Evolutionary conservation across 139 green algal genomes (phyloP), one percentile per base, ranked within the genome.

Genomic region (Auxenochlorella protothecoides): DNA sequence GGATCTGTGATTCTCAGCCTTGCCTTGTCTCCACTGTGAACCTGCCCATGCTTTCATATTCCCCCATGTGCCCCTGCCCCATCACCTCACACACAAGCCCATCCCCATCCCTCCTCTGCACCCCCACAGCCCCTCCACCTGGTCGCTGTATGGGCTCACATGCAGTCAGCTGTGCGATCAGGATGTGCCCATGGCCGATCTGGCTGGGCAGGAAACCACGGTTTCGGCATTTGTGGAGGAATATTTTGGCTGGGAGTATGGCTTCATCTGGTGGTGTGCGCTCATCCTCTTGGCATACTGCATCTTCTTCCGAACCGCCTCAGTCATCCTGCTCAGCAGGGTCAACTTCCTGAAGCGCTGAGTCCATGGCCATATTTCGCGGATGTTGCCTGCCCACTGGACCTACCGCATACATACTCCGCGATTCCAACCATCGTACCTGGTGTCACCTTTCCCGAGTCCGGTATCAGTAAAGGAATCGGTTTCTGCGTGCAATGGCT

Each of bases 291-390:
- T 74, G 15, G 87, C 79, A 3, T 92, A 88, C 69, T 74, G 89
- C 55, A 9, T 89, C 3, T 72, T 81, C 68, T 83, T 79, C 65
- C 76, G 73, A 53, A 12, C 53, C 59, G 51, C 27, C 56, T 61
- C 74, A 5, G 72, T 87, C 13, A 44, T 92, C 53, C 73, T 82
- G 5, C 74, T 93, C 5, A 71, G 74, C 13, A 87, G 85, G 55
- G 62, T 92, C 53, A 87, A 74, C 73, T 93, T 87, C 79, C 78
- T 91, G 16, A 78, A 71, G 56, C 79, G 87, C 9, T 91, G 68
- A 78, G 5, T 59, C 16, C 6, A 55, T 56, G 16, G 9, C 51
- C 57, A 0, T 0, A 11, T 62, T 2, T 62, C 9, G 57, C 57
- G 0, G 57, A 62, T 11, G 57, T 62, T 11, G 57, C 57, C 57